Percentiles rank a stretch among this genome's conserved stretches.
Evolutionary conservation across 768 basidiomycete species (phyloP).

Genomic region (Termitomyces sp.): DNA sequence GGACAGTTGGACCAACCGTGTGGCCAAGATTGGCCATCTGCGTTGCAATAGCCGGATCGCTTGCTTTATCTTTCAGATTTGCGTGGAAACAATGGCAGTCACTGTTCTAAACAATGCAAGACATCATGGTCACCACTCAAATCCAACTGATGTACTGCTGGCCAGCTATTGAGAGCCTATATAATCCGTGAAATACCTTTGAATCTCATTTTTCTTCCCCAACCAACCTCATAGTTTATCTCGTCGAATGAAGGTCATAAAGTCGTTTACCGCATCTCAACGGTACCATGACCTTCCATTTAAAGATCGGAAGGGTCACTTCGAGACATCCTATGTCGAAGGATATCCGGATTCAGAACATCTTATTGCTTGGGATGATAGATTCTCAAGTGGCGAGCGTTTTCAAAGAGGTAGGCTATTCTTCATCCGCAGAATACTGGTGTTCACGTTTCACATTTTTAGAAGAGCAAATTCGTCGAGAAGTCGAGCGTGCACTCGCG

Average conservation of each 20-base stretch:
- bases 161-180: neutral
- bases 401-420: constrained; percentile 2
- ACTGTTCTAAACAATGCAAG: neutral
- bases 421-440: neutral
- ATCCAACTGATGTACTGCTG: neutral
- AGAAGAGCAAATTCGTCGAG: constrained; percentile 7
- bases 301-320: neutral
- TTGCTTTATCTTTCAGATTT: neutral
- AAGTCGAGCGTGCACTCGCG: constrained; percentile 5
- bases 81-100: neutral
- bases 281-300: neutral
- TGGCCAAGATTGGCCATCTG: neutral
- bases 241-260: neutral
- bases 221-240: neutral
- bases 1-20: neutral
- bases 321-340: neutral
- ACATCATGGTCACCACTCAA: neutral
- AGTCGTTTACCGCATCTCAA: neutral
- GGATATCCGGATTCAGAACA: constrained; percentile 3
- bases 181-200: neutral
- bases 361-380: constrained; percentile 1
- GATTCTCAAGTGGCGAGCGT: neutral
- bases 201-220: neutral
- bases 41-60: neutral
- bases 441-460: neutral